These are phyloP conservation scores for Glonium stellatum DNA, from an alignment of 495 filamentous ascomycete genomes.

Conservation along the genomic window DNA sequence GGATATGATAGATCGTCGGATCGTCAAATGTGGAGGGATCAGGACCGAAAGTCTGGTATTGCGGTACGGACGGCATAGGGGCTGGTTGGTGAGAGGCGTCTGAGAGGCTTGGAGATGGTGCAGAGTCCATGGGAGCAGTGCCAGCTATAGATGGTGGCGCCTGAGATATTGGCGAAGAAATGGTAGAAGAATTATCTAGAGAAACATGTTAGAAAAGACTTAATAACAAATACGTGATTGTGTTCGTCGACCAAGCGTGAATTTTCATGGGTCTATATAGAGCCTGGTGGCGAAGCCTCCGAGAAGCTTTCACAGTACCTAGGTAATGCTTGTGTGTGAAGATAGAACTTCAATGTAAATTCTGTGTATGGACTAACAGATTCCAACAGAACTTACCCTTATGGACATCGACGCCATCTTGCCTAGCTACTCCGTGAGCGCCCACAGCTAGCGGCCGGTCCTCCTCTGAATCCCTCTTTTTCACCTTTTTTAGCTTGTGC, in stretches of 20 bases:
- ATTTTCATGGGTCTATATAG: background rate
- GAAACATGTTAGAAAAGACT: background rate
- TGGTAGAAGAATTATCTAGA: slow-evolving; percentile 25
- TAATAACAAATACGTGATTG: background rate
- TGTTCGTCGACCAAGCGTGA: background rate
- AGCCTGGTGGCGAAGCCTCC: too few relatives aligned
- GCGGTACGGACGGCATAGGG: slow-evolving; percentile 66
- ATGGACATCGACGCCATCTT: slow-evolving; percentile 38
- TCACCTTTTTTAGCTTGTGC: slow-evolving; percentile 29
- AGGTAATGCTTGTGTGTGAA: too few relatives aligned
- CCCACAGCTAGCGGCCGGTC: slow-evolving; percentile 35
- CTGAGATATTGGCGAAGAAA: slow-evolving; percentile 29
- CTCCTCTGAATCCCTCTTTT: slow-evolving; percentile 33
- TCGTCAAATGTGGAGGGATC: slow-evolving; percentile 89
- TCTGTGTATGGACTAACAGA: too few relatives aligned
- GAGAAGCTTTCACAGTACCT: too few relatives aligned
- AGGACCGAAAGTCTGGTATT: slow-evolving; percentile 78
- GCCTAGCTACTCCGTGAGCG: slow-evolving; percentile 37
- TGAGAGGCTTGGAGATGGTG: slow-evolving; percentile 52
- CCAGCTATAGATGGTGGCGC: slow-evolving; percentile 24
- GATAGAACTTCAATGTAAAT: too few relatives aligned
- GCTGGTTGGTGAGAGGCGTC: slow-evolving; percentile 64
- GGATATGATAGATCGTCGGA: slow-evolving; percentile 90
- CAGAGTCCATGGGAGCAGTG: slow-evolving; percentile 20
- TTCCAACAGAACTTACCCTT: slow-evolving; percentile 29